These are phyloP conservation scores for Pleurozium schreberi DNA, from an alignment of 225 moss, liverwort and hornwort species.

Conservation along the genomic window DNA sequence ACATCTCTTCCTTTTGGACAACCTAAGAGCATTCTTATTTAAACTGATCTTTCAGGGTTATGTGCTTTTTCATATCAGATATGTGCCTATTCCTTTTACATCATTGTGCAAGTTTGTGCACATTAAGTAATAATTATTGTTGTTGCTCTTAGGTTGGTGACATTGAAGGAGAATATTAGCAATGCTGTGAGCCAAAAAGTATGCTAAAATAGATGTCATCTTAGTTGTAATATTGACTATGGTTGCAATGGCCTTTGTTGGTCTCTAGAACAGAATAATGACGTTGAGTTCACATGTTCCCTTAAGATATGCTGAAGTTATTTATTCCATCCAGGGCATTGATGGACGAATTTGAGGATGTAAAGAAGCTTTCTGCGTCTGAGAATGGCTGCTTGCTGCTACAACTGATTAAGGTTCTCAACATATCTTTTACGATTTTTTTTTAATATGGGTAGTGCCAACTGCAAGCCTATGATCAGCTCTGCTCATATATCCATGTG, in stretches of 20 bases:
- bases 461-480: neutral
- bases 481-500: neutral
- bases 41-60: neutral
- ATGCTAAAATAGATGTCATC: neutral
- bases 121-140: neutral
- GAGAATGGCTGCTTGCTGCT: constrained; percentile 31
- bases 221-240: neutral
- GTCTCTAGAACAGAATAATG: neutral
- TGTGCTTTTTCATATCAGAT: neutral
- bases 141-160: neutral
- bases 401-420: constrained; percentile 34
- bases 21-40: neutral
- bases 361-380: constrained; percentile 17
- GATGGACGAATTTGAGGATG: constrained; percentile 41
- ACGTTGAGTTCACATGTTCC: neutral
- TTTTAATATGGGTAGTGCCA: neutral
- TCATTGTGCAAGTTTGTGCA: neutral
- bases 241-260: neutral
- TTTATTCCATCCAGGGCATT: constrained; percentile 17
- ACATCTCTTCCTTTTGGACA: neutral
- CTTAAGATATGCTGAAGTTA: neutral
- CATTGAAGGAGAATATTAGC: neutral
- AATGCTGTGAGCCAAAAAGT: neutral
- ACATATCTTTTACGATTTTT: neutral
- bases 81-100: neutral